phyloP scores from a whole-genome alignment of 768 basidiomycete genomes.

The Psilocybe azurescens region DNA sequence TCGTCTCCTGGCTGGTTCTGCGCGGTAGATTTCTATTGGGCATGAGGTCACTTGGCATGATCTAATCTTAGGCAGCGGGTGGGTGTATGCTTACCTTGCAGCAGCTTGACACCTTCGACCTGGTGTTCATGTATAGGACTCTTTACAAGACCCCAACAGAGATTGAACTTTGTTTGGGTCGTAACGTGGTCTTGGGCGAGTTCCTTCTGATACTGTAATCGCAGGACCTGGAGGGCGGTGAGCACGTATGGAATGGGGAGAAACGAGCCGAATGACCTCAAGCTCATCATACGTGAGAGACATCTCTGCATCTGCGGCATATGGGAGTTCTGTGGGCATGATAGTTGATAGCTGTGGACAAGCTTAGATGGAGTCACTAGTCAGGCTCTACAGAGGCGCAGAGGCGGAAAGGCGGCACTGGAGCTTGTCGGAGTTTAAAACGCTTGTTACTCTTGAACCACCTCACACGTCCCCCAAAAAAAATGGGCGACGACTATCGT shows the following conservation, averaged over 20 bases:
- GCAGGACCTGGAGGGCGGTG: conserved; percentile 65
- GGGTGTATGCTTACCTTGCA: conserved; percentile 70
- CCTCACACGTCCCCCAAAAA: conserved; percentile 20
- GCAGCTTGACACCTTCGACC: conserved; percentile 86
- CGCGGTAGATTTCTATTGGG: conserved; percentile 85
- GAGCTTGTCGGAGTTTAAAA: conserved; percentile 43
- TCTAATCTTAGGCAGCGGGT: conserved; percentile 9
- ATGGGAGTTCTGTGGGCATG: conserved; percentile 87
- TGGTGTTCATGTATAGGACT: conserved; percentile 85
- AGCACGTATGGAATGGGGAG: neutral
- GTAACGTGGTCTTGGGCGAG: conserved; percentile 82
- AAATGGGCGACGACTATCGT: conserved; percentile 60
- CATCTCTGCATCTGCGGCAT: conserved; percentile 93
- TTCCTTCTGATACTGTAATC: conserved; percentile 90
- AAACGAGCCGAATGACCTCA: conserved; percentile 54
- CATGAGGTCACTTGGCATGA: conserved; percentile 15
- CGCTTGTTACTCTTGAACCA: conserved; percentile 22
- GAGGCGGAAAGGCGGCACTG: neutral
- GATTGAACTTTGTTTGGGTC: conserved; percentile 97
- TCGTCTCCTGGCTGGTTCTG: conserved; percentile 83
- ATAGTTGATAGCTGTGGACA: conserved; percentile 12
- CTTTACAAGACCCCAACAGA: conserved; percentile 96
- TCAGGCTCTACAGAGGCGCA: neutral
- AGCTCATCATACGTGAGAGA: conserved; percentile 90
- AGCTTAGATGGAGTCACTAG: neutral